Conservation (phyloP, 106 monocot genomes). For the Acorus gramineus region DNA sequence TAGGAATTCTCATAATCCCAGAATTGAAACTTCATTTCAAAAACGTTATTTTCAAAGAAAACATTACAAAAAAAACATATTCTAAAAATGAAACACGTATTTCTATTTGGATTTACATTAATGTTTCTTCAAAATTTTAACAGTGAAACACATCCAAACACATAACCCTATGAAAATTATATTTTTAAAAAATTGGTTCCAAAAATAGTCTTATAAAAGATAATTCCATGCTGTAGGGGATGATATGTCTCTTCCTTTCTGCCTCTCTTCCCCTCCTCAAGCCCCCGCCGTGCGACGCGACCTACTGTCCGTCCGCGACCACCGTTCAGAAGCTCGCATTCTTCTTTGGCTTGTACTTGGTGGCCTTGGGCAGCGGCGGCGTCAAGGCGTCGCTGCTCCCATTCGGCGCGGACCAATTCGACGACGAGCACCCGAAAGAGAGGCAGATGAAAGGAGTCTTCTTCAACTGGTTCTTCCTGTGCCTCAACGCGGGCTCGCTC, state of each 20-base stretch:
- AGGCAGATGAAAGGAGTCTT: constrained; percentile 13
- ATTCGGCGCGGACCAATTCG: constrained; percentile 46
- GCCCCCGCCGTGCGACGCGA: background rate
- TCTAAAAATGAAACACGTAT: no score
- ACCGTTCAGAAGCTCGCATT: constrained; percentile 9
- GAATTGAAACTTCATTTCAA: no score
- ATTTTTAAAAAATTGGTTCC: no score
- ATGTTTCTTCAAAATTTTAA: no score
- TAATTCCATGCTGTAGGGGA: constrained; percentile 24
- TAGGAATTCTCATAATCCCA: no score
- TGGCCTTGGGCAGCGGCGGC: constrained; percentile 39
- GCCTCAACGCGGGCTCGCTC: constrained; percentile 18
- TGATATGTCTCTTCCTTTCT: constrained; percentile 17
- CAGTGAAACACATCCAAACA: no score
- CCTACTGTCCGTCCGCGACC: background rate
- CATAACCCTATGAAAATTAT: no score
- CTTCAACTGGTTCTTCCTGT: constrained; percentile 29
- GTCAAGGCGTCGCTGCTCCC: constrained; percentile 29
- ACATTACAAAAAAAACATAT: no score
- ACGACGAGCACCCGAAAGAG: constrained; percentile 21
- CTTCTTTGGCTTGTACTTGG: constrained; percentile 33
- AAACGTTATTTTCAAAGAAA: no score
- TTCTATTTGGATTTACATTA: no score
- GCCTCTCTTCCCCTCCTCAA: constrained; percentile 8
- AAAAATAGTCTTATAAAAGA: no score